Percentiles rank a stretch among this genome's conserved stretches.
Evolutionary conservation across 1,284 basidiomycete species (phyloP).

Genomic region (Ceraceosorus bombacis): DNA sequence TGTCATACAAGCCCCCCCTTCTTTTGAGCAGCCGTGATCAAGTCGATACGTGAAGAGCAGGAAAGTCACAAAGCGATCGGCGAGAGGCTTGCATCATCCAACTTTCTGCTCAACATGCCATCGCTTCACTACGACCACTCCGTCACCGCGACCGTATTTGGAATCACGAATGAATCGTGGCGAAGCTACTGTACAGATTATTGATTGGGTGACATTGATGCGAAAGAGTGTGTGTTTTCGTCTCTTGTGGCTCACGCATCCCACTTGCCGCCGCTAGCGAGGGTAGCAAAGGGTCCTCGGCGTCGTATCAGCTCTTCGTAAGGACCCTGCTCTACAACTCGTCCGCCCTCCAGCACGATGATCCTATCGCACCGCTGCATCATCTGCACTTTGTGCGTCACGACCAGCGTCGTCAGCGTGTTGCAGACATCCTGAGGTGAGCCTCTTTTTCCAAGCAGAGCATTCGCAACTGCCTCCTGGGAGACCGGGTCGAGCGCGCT

Average conservation of each 20-base stretch:
- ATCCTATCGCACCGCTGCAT: slow-evolving; percentile 90
- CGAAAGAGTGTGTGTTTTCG: too few species aligned
- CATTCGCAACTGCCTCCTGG: slow-evolving; percentile 59
- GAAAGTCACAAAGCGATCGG: too few species aligned
- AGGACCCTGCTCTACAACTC: slow-evolving; percentile 68
- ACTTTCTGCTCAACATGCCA: too few species aligned
- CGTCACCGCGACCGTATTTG: too few species aligned
- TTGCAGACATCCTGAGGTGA: background rate
- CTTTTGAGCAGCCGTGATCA: too few species aligned
- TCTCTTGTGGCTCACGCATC: slow-evolving; percentile 18
- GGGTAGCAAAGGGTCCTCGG: slow-evolving; percentile 67
- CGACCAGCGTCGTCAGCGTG: slow-evolving; percentile 73
- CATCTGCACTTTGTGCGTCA: slow-evolving; percentile 83
- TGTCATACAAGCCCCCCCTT: too few species aligned
- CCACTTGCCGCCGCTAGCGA: slow-evolving; percentile 84
- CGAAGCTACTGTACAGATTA: too few species aligned
- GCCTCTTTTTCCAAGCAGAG: slow-evolving; percentile 53
- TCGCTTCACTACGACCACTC: too few species aligned
- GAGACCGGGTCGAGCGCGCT: slow-evolving; percentile 64
- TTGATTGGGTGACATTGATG: too few species aligned
- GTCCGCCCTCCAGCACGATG: slow-evolving; percentile 69
- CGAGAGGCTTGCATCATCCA: too few species aligned
- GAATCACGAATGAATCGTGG: too few species aligned
- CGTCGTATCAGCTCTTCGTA: slow-evolving; percentile 63
- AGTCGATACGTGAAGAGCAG: too few species aligned